Evolutionary conservation across 2,329 filamentous ascomycete species (phyloP), one percentile per base, ranked within the genome.

Genomic region (Exophiala dermatitidis): DNA sequence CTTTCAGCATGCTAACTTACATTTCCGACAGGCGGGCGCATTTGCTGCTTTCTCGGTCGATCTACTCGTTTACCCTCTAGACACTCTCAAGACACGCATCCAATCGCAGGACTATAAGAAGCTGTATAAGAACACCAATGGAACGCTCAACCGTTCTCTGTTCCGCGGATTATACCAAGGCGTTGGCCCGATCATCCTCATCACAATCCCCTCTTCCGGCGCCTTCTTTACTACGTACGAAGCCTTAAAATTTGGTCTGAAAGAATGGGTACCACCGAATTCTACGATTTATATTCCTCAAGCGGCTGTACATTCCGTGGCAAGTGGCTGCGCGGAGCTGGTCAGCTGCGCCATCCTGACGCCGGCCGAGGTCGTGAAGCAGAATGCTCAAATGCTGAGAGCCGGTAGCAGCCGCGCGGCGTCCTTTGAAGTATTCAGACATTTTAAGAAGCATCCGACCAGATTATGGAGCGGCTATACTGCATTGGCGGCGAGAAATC

Each of bases 201-300:
- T 88, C 7, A 95, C 90, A 0, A 74, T 95, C n/a, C 90, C 90
- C n/a, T 87, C 86, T 52, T 88, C 89, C 48, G 89, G 88, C 55
- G 77, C 88, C 7, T 95, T 95, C 74, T 95, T 95, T 71, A 90
- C 86, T 1, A 90, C 87, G 1, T 95, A 95, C 68, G 90, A 95
- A 71, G 82, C 77, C 43, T 76, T 83, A 19, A 95, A 94, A 69
- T 71, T 74, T 2, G 68, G 80, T 2, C 75, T 94, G 1, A 74
- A 76, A 10, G 68, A 68, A 19, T 66, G 75, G 36, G 76, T 75
- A 41, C 73, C 79, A 2, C 72, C 74, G 0, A 62, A 48, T 55
- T 65, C 54, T 38, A 69, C 53, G 52, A 69, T 64, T 55, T 78
- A 65, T 3, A 66, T 89, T 0, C 86, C 88, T 1, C 75, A 80